Percentiles rank a stretch among this genome's conserved stretches.
Conservation (phyloP, 2,329 filamentous ascomycete genomes). For the Knoxdaviesia proteae region DNA sequence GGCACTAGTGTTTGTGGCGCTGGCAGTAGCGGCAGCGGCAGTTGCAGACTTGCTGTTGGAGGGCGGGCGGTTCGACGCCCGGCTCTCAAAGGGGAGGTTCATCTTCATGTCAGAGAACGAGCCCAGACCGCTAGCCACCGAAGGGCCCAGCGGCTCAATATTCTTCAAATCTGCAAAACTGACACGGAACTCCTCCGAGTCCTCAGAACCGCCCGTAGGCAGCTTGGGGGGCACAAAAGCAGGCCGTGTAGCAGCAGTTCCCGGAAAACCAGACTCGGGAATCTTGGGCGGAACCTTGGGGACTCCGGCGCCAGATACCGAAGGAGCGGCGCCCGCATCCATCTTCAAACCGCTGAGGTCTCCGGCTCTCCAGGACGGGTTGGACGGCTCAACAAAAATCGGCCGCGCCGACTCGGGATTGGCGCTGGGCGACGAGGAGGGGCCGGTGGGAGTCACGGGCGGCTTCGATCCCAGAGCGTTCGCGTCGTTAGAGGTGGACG, state of each 20-base stretch:
- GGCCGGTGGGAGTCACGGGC: not conserved
- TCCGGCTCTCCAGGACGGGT: slow-evolving; percentile 37
- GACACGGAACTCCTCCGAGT: slow-evolving; percentile 31
- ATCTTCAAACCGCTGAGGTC: slow-evolving; percentile 15
- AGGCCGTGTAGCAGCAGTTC: not conserved
- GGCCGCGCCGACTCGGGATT: slow-evolving; percentile 19
- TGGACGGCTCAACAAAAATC: slow-evolving; percentile 35
- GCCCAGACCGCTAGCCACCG: slow-evolving; percentile 25
- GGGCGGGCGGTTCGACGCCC: slow-evolving; percentile 20
- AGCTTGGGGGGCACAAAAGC: slow-evolving; percentile 7
- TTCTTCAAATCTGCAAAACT: slow-evolving; percentile 34
- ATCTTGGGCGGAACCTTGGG: slow-evolving; percentile 1
- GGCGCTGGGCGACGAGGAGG: not conserved
- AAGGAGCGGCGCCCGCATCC: slow-evolving; percentile 4
- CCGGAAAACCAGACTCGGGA: too few species aligned
- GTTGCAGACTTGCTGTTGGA: slow-evolving; percentile 13
- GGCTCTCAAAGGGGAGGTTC: slow-evolving; percentile 34
- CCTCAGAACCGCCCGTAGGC: slow-evolving; percentile 28
- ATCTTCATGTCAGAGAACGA: slow-evolving; percentile 35
- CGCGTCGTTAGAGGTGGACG: too few species aligned
- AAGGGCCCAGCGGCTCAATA: slow-evolving; percentile 25
- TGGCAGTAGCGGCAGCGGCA: too few species aligned
- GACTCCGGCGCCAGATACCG: not conserved
- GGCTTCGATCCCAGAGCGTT: too few species aligned
- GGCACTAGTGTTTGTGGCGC: slow-evolving; percentile 19